Percentiles rank a stretch among this genome's conserved stretches.
These are phyloP conservation scores for Suillus variegatus DNA, from an alignment of 768 basidiomycete species.

Conservation along the genomic window DNA sequence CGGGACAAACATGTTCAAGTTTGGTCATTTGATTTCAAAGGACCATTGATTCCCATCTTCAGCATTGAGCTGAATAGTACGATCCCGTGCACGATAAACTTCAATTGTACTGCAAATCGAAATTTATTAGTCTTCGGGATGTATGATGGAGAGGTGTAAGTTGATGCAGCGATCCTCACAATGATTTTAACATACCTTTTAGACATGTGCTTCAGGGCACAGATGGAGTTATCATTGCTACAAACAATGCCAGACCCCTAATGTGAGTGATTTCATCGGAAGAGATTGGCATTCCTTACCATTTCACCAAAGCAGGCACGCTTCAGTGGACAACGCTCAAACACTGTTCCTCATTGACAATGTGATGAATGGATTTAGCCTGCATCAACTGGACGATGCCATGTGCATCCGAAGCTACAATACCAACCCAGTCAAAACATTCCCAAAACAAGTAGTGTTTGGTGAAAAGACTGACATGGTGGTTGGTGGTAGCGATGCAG, in stretches of 20 bases:
- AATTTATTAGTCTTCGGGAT: slow-evolving; percentile 8
- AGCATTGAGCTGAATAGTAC: not conserved
- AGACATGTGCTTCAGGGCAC: not conserved
- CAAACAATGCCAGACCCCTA: not conserved
- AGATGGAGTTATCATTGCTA: not conserved
- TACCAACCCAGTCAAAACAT: no score
- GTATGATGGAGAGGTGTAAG: slow-evolving; percentile 8
- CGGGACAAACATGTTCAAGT: no score
- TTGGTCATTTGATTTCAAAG: no score
- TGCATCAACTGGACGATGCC: no score
- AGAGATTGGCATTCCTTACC: not conserved
- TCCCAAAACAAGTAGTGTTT: no score
- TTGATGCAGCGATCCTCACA: no score
- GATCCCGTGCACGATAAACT: not conserved
- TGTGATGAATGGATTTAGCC: not conserved
- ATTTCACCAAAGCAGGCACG: not conserved
- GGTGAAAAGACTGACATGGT: no score
- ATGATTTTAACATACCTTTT: no score
- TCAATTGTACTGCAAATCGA: not conserved
- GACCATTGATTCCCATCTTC: not conserved
- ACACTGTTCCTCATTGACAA: not conserved
- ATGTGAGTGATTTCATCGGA: not conserved
- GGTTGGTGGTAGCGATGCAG: no score
- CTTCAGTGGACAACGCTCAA: not conserved
- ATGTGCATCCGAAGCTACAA: no score